These are phyloP conservation scores for Fusarium secorum DNA, from an alignment of 2,329 filamentous ascomycete genomes.

Conservation along the genomic window DNA sequence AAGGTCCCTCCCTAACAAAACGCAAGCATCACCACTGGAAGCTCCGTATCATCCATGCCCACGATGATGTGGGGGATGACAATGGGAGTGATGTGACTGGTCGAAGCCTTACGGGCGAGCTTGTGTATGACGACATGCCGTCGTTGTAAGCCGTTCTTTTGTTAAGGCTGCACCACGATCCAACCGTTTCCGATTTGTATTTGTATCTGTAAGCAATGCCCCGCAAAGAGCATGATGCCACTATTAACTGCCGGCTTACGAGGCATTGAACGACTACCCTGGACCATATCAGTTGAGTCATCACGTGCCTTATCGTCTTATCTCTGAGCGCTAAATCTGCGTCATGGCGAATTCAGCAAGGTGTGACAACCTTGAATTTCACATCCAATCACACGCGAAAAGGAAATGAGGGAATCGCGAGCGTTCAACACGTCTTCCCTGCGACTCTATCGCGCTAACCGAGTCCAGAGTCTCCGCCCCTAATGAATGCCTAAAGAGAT, in stretches of 20 bases:
- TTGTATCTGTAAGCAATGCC: constrained; percentile 8
- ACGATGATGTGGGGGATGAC: constrained; percentile 41
- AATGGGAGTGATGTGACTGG: constrained; percentile 35
- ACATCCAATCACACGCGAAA: constrained; percentile 24
- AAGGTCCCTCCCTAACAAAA: constrained; percentile 5
- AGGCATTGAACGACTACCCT: constrained; percentile 20
- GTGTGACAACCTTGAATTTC: constrained; percentile 18
- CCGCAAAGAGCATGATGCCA: constrained; percentile 7
- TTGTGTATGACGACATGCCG: constrained; percentile 36
- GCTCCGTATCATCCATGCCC: constrained; percentile 31
- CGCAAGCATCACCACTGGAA: constrained; percentile 28
- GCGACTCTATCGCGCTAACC: constrained; percentile 14
- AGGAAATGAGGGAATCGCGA: constrained; percentile 22
- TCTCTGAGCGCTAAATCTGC: constrained; percentile 7
- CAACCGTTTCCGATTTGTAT: neutral
- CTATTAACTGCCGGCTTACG: constrained; percentile 12
- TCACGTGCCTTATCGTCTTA: constrained; percentile 7
- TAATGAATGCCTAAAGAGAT: constrained; percentile 4
- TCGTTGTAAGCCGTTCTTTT: neutral
- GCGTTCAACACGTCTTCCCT: constrained; percentile 35
- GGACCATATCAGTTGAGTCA: neutral
- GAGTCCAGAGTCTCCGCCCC: constrained; percentile 5
- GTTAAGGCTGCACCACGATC: neutral
- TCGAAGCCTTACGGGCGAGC: constrained; percentile 8
- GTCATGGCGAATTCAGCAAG: constrained; percentile 27